Evolutionary conservation across 768 basidiomycete genomes (phyloP), one percentile per base, ranked within the genome.

Genomic region (Austroboletus eburneus): DNA sequence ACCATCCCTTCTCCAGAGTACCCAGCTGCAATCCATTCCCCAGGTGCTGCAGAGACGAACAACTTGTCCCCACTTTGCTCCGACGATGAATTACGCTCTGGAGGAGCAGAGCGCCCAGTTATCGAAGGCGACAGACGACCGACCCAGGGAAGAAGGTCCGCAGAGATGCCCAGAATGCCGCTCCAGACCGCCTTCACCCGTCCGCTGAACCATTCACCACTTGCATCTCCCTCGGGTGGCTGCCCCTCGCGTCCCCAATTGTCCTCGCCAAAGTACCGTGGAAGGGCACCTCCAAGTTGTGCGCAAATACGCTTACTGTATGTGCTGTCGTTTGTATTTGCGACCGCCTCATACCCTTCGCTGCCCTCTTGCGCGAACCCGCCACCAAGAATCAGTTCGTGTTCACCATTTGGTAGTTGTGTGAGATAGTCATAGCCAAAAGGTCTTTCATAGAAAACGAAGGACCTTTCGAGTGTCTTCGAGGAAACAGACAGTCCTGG

Each of bases 1-100:
- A 76, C 76, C 85, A 86, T 85, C 3, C 85, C 85, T 55, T 88
- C 85, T 0, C 85, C 85, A 2, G 75, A 71, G 58, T 81, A 87
- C 16, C 84, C 85, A 3, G 81, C 84, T 21, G 79, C 72, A 20
- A 87, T 76, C 85, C 85, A 87, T 61, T 87, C 85, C 12, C 83
- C 84, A 1, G 81, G 66, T 0, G 58, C 49, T 9, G 71, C 67
- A 35, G 52, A 47, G 8, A 49, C 27, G 12, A 38, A 44, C 0
- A 21, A 14, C 16, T 47, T 43, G 9, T 49, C 21, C n/a, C 35
- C 35, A 12, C 30, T 38, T 14, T 25, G 30, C 2, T 14, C n/a
- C 8, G 45, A 42, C 5, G 12, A 17, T 27, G 9, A n/a, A 12
- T 20, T n/a, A 16, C 37, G 45, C 14, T 39, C 39, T 16, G 38